Evolutionary conservation across 106 monocot species (phyloP), one percentile per base, ranked within the genome.

Genomic region (Dendrobium catenatum): DNA sequence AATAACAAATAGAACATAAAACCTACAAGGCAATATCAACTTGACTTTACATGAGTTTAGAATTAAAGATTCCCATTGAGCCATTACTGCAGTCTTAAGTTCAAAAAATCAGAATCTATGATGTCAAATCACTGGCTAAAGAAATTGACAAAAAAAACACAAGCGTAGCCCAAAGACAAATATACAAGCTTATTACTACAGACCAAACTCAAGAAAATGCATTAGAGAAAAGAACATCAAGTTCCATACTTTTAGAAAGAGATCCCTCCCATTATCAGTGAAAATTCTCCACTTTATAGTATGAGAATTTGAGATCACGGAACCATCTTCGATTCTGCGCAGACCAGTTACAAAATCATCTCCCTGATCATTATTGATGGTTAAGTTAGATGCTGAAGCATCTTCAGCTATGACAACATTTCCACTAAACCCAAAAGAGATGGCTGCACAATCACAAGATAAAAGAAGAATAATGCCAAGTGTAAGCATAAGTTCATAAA

Each of bases 221-320:
- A 37, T 37, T 15, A 42, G 75, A 51, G 42, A n/a, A 22, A 51
- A 58, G 26, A 68, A 77, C 41, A 33, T 68, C 33, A 15, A 77
- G 37, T 40, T 73, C 85, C 90, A 19, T 93, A 73, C 95, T 84
- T 93, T 91, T 42, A 72, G 59, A 86, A 88, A 95, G 42, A 88
- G 81, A 76, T 91, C 89, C 29, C 93, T 90, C 51, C 87, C 95
- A 55, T 86, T 89, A 77, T 95, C 90, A 16, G 95, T 95, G 80
- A 84, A 95, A 80, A 95, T 84, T 88, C 95, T 89, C 95, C 95
- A 95, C 81, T 95, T 95, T n/a, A 85, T 78, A 43, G 95, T 95
- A 84, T 95, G 95, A 46, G 76, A 68, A 86, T 95, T 95, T 83
- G 95, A 95, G 54, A 93, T 70, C 29, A 95, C 76, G 48, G 95